These are phyloP conservation scores for Pyrus betulifolia DNA, from an alignment of 306 rosid genomes.

Conservation along the genomic window DNA sequence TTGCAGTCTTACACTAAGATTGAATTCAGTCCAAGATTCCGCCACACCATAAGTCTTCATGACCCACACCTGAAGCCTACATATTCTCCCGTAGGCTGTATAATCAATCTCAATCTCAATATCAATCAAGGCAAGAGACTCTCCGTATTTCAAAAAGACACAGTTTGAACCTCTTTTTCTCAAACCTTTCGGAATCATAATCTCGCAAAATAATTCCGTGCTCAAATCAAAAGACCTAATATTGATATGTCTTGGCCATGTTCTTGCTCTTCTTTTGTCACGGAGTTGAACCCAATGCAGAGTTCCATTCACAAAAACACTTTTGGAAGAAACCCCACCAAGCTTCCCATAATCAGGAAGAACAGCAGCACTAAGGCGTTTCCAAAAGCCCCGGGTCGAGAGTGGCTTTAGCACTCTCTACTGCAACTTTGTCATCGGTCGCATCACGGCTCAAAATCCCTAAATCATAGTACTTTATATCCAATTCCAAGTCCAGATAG, in stretches of 20 bases:
- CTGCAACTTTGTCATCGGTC: slow-evolving; percentile 75
- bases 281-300: background rate
- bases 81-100: background rate
- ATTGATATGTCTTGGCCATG: too few relatives aligned
- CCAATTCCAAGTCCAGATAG: slow-evolving; percentile 54
- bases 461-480: slow-evolving; percentile 77
- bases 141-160: background rate
- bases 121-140: background rate
- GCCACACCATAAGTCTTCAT: background rate
- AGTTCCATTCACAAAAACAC: background rate
- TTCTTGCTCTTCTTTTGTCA: too few relatives aligned
- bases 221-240: background rate
- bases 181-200: background rate
- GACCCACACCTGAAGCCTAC: background rate
- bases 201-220: background rate
- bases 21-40: background rate
- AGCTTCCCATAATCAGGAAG: too few relatives aligned
- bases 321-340: too few relatives aligned
- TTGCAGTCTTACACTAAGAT: too few relatives aligned
- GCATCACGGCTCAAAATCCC: slow-evolving; percentile 81
- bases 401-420: slow-evolving; percentile 85
- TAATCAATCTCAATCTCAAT: background rate
- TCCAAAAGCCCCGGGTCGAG: background rate
- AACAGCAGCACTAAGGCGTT: too few relatives aligned
- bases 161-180: background rate